phyloP scores from a whole-genome alignment of 1,284 basidiomycete genomes.

The Chalciporus sp. region DNA sequence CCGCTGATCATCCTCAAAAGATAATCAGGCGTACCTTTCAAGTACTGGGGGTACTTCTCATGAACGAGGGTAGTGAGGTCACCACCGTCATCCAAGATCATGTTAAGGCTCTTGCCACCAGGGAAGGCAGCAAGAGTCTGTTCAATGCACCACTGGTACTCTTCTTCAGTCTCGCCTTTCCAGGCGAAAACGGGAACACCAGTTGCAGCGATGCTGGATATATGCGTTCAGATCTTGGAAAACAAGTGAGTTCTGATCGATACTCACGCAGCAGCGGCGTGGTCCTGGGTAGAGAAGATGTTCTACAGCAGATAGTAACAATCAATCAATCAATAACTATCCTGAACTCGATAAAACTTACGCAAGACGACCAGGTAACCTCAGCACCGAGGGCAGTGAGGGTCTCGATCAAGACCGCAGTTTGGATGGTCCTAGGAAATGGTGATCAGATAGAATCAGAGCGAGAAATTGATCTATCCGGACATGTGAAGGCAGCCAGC shows the following conservation, averaged over 20 bases:
- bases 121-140: slow-evolving; percentile 89
- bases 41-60: slow-evolving; percentile 92
- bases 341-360: slow-evolving; percentile 41
- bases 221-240: slow-evolving; percentile 2
- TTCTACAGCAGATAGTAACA: slow-evolving; percentile 57
- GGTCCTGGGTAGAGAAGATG: slow-evolving; percentile 99
- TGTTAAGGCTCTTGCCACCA: slow-evolving; percentile 85
- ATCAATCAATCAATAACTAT: not conserved
- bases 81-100: slow-evolving; percentile 99
- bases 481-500: slow-evolving; percentile 98
- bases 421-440: slow-evolving; percentile 85
- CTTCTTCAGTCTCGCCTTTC: slow-evolving; percentile 99
- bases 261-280: slow-evolving; percentile 94
- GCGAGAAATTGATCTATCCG: slow-evolving; percentile 15
- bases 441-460: not conserved
- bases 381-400: slow-evolving; percentile 94
- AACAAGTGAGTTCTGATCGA: slow-evolving; percentile 2
- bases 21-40: slow-evolving; percentile 54
- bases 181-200: slow-evolving; percentile 98
- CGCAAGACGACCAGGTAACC: slow-evolving; percentile 99
- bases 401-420: slow-evolving; percentile 96
- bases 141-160: slow-evolving; percentile 98
- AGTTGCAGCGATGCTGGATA: slow-evolving; percentile 86
- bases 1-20: not conserved
- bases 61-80: slow-evolving; percentile 96